phyloP scores from a whole-genome alignment of 2,329 filamentous ascomycete species.

The Diaporthe helianthi region DNA sequence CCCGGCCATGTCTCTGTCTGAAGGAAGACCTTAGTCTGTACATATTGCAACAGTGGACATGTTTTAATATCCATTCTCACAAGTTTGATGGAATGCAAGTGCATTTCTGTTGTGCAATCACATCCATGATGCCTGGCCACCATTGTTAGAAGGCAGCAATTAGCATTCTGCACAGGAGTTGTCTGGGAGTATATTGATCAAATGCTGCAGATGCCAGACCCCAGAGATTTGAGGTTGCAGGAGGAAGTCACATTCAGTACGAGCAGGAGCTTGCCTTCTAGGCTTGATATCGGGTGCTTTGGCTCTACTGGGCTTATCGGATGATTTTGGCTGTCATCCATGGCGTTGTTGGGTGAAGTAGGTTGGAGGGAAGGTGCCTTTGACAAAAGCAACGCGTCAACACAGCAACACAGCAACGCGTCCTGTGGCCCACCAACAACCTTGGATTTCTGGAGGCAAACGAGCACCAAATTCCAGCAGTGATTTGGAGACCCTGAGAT shows the following conservation, averaged over 20 bases:
- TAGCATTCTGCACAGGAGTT: not conserved
- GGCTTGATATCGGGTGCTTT: not conserved
- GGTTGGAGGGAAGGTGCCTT: not conserved
- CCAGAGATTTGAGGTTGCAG: not conserved
- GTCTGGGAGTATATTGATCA: no score
- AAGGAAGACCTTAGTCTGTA: not conserved
- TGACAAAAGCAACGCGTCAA: not conserved
- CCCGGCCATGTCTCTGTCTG: not conserved
- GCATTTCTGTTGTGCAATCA: not conserved
- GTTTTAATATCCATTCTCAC: not conserved
- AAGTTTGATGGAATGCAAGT: not conserved
- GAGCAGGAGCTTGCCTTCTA: no score
- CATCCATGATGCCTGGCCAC: not conserved
- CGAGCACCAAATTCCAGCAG: not conserved
- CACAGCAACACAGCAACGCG: no score
- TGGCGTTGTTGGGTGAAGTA: not conserved
- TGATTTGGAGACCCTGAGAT: not conserved
- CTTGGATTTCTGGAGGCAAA: not conserved
- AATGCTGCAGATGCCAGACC: not conserved
- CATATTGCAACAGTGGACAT: not conserved
- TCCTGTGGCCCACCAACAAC: not conserved
- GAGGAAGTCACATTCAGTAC: not conserved
- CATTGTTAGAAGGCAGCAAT: not conserved
- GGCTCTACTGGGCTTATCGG: not conserved
- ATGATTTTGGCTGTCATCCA: not conserved